phyloP scores from a whole-genome alignment of 2,329 filamentous ascomycete genomes.

The Trichophyton mentagrophytes region DNA sequence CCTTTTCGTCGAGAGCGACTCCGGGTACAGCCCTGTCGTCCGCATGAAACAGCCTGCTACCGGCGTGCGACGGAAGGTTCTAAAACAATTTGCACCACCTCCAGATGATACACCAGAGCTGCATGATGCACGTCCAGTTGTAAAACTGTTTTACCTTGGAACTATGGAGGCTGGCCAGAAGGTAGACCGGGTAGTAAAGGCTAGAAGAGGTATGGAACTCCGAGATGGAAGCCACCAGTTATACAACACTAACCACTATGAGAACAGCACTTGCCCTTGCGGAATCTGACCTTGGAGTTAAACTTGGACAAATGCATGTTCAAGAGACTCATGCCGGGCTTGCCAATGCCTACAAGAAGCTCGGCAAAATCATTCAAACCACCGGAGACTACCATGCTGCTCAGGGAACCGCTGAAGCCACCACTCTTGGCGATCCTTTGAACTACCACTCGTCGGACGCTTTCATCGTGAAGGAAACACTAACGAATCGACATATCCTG shows the following conservation, averaged over 20 bases:
- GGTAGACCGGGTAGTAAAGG: conserved; percentile 85
- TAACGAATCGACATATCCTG: conserved; percentile 94
- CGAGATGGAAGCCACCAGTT: background rate
- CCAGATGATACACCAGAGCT: conserved; percentile 95
- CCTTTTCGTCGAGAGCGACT: conserved; percentile 97
- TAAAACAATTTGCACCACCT: conserved; percentile 96
- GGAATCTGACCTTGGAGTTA: conserved; percentile 87
- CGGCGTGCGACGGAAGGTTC: conserved; percentile 81
- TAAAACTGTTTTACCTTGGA: conserved; percentile 90
- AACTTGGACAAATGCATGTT: conserved; percentile 70
- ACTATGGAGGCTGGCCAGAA: conserved; percentile 97
- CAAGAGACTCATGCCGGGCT: conserved; percentile 86
- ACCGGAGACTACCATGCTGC: conserved; percentile 92
- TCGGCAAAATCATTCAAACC: conserved; percentile 84
- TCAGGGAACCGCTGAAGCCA: conserved; percentile 91
- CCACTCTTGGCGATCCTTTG: conserved; percentile 83
- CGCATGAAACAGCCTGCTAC: conserved; percentile 95
- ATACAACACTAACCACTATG: background rate
- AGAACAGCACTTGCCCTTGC: conserved; percentile 68
- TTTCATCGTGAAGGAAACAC: conserved; percentile 94
- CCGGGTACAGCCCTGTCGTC: conserved; percentile 91
- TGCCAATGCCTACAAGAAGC: conserved; percentile 80
- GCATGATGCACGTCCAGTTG: conserved; percentile 72
- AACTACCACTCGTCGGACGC: conserved; percentile 92
- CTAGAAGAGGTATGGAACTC: conserved; percentile 58